A percentile compares a stretch with the other conserved stretches of the same genome.
phyloP scores from a whole-genome alignment of 163 green algal genomes.

The Volvox carteri region DNA sequence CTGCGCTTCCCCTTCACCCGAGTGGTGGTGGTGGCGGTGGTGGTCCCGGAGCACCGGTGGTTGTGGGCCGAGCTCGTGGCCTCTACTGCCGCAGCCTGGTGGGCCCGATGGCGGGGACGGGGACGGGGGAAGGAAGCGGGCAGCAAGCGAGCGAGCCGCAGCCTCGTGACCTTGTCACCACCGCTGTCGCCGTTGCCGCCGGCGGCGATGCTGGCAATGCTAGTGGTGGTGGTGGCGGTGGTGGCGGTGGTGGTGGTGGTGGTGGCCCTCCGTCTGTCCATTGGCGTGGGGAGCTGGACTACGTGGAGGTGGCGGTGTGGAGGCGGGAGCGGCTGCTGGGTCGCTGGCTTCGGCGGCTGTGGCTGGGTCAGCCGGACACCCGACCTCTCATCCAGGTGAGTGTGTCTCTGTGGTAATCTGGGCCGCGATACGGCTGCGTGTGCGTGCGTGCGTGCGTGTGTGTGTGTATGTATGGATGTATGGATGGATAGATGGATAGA shows the following conservation, averaged over 20 bases:
- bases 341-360: conserved; percentile 48
- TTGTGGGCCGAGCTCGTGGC: no score
- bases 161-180: not conserved
- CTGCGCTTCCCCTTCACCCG: no score
- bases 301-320: conserved; percentile 44
- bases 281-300: conserved; percentile 12
- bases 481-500: no score
- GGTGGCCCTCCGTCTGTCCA: no score
- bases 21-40: no score
- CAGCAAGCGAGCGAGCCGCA: not conserved
- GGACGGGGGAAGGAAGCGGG: not conserved
- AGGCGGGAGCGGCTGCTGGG: conserved; percentile 16
- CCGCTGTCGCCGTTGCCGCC: not conserved
- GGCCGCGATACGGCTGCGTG: no score
- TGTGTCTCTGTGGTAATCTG: no score
- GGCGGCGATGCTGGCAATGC: not conserved
- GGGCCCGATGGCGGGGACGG: not conserved
- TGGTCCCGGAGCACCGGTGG: no score
- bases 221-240: not conserved
- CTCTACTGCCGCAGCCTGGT: not conserved
- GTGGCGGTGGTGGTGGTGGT: not conserved
- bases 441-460: not conserved
- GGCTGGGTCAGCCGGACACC: not conserved
- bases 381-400: conserved; percentile 26
- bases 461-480: not conserved